These are phyloP conservation scores for Cryptosporidium tyzzeri DNA, from an alignment of 169 alveolate species.

Conservation along the genomic window DNA sequence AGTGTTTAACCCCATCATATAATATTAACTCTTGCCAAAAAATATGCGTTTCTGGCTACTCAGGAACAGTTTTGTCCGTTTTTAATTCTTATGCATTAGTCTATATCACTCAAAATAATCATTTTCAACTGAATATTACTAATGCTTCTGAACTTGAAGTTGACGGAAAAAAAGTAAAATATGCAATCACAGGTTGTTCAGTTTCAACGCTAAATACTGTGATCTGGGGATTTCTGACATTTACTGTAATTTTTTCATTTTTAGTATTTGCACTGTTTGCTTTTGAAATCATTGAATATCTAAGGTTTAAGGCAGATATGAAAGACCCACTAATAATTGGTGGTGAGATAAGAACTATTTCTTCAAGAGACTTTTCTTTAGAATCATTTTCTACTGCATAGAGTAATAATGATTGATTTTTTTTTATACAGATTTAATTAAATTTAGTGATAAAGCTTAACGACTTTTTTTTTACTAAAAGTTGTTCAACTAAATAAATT, in stretches of 20 bases:
- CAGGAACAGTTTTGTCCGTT: not conserved
- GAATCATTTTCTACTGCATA: constrained; percentile 31
- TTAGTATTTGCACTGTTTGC: constrained; percentile 39
- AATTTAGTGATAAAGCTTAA: not conserved
- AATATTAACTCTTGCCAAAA: constrained; percentile 41
- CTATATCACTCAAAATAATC: constrained; percentile 2
- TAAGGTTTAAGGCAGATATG: constrained; percentile 70
- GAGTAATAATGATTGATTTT: not conserved
- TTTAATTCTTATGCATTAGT: constrained; percentile 45
- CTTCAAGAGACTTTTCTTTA: constrained; percentile 44
- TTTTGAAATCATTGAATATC: constrained; percentile 47
- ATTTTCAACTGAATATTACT: constrained; percentile 28
- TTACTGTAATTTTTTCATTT: constrained; percentile 25
- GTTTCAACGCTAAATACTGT: constrained; percentile 41
- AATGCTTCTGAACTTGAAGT: constrained; percentile 11
- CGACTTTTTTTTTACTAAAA: not conserved
- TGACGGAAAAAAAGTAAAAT: constrained; percentile 16
- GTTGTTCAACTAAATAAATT: no score
- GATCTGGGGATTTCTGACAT: constrained; percentile 36
- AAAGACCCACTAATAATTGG: constrained; percentile 70
- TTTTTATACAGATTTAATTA: not conserved
- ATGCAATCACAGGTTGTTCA: constrained; percentile 44
- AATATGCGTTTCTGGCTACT: constrained; percentile 34
- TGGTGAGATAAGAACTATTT: constrained; percentile 63
- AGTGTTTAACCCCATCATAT: constrained; percentile 47